Conservation (phyloP, 163 green algal genomes). For the Trebouxia gelatinosa region DNA sequence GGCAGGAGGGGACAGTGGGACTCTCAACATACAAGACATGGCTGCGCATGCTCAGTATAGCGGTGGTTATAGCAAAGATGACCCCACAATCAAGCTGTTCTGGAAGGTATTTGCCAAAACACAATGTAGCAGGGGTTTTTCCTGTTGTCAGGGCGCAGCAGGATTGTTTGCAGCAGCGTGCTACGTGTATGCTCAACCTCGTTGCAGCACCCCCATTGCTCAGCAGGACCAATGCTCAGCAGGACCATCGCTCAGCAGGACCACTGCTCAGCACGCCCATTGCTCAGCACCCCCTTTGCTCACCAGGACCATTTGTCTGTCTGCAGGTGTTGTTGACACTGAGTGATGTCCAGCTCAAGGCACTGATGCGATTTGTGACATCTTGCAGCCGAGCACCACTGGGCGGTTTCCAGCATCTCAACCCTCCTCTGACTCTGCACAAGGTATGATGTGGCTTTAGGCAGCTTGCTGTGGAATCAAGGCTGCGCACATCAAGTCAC, state of each 20-base stretch:
- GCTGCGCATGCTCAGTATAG: slow-evolving; percentile 52
- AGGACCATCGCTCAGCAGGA: too few relatives aligned
- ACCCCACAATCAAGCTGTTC: slow-evolving; percentile 73
- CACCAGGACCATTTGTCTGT: background rate
- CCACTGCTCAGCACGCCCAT: background rate
- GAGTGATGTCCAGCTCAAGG: slow-evolving; percentile 60
- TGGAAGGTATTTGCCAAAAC: slow-evolving; percentile 58
- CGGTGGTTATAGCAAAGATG: slow-evolving; percentile 64
- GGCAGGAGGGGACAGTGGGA: slow-evolving; percentile 56
- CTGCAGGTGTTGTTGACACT: background rate
- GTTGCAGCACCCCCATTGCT: too few relatives aligned
- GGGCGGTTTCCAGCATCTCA: slow-evolving; percentile 84
- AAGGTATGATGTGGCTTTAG: slow-evolving; percentile 74
- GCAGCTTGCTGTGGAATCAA: too few relatives aligned
- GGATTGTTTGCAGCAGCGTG: too few relatives aligned
- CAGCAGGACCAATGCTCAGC: too few relatives aligned
- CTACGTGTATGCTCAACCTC: too few relatives aligned
- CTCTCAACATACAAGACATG: slow-evolving; percentile 76
- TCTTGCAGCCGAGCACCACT: slow-evolving; percentile 75
- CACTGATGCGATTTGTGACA: slow-evolving; percentile 87
- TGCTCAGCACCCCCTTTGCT: background rate
- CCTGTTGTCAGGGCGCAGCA: too few relatives aligned
- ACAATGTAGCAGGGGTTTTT: background rate
- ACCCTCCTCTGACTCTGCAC: slow-evolving; percentile 84
- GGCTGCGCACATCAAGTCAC: too few relatives aligned